Percentiles rank a stretch among this genome's conserved stretches.
Evolutionary conservation across 2,329 filamentous ascomycete genomes (phyloP).

Genomic region (Podosphaera xanthii): DNA sequence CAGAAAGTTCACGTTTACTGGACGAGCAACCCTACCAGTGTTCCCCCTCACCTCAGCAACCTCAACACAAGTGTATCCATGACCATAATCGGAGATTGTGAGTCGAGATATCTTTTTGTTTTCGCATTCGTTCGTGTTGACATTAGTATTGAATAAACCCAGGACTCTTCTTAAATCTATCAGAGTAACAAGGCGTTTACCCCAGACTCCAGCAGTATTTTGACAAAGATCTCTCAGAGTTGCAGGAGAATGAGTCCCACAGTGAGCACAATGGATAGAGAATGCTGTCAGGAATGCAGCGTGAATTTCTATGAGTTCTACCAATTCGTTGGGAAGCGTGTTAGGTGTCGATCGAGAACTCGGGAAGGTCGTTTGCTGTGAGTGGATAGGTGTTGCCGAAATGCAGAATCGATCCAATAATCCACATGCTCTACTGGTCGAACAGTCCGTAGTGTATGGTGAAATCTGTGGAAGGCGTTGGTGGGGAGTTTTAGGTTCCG

Average conservation of each 20-base stretch:
- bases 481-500: too few species aligned
- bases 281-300: slow-evolving; percentile 44
- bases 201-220: slow-evolving; percentile 45
- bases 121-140: slow-evolving; percentile 16
- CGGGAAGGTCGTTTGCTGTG: slow-evolving; percentile 5
- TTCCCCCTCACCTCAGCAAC: slow-evolving; percentile 14
- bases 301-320: slow-evolving; percentile 40
- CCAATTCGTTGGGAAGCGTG: slow-evolving; percentile 26
- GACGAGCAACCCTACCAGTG: slow-evolving; percentile 15
- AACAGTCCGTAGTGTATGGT: too few species aligned
- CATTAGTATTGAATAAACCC: slow-evolving; percentile 27
- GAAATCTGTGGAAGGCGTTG: too few species aligned
- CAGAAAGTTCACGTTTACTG: slow-evolving; percentile 27
- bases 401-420: slow-evolving; percentile 15
- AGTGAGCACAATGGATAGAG: slow-evolving; percentile 45
- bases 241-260: slow-evolving; percentile 36
- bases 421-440: slow-evolving; percentile 4
- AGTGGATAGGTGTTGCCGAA: slow-evolving; percentile 9
- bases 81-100: slow-evolving; percentile 28
- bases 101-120: slow-evolving; percentile 16
- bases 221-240: slow-evolving; percentile 39
- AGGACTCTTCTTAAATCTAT: slow-evolving; percentile 45
- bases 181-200: slow-evolving; percentile 40
- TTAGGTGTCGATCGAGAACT: not conserved
- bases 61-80: slow-evolving; percentile 34